Evolutionary conservation across 352 stramenopile genomes (phyloP), one percentile per base, ranked within the genome.

Genomic region (Globisporangium paroecandrum): DNA sequence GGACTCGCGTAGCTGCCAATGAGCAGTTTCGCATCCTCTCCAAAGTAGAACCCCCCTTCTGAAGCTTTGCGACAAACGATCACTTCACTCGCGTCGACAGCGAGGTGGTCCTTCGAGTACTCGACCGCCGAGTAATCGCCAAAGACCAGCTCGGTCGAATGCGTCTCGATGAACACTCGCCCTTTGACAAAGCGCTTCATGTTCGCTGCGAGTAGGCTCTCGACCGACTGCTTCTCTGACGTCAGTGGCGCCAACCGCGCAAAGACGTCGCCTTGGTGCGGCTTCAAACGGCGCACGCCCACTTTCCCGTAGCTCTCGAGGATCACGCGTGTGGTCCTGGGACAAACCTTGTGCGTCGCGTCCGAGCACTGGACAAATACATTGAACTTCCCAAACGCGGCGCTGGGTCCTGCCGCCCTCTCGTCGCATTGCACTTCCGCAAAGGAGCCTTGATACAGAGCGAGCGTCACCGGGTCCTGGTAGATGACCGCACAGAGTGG

Each of bases 291-390:
- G 15, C 38, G 38, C 4, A 64, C 22, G 3, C 58, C 38, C 15
- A 41, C 41, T 25, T 34, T 32, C 5, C 38, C 41, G 15, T 64
- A 64, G 24, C 58, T 64, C 58, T 64, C 58, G 7, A 64, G 15
- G 22, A 55, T 22, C 13, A 34, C 58, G 12, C 22, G 24, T 25
- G 24, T 41, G 46, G 58, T 27, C 13, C 18, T 24, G 7, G 46
- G 20, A 6, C 22, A 46, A 9, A 49, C 6, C 9, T n/a, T 62
- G 9, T 41, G 20, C 2, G 29, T 34, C 6, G n/a, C 6, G 36
- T 38, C 24, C 4, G 27, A 22, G 13, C 38, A 43, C 36, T 63
- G 58, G n/a, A 49, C 36, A 29, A 53, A 63, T 12, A 41, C 58
- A 25, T 49, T 24, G 24, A 25, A 55, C 58, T 41, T 53, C 36